These are phyloP conservation scores for Artemisia argyi DNA, from an alignment of 129 eudicot species.

Conservation along the genomic window DNA sequence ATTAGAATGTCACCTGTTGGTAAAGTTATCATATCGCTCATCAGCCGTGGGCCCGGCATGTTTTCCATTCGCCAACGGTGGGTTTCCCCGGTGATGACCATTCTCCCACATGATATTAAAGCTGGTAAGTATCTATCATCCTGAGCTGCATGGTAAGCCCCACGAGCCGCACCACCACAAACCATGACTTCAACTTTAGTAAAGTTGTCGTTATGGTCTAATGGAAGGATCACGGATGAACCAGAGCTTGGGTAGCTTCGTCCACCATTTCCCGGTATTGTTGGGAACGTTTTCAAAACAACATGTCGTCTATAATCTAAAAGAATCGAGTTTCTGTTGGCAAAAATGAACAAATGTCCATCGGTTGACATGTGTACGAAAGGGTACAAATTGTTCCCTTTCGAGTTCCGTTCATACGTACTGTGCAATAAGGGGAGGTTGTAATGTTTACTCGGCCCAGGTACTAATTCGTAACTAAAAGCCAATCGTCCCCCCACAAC, in stretches of 20 bases:
- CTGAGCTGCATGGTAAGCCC: conserved; percentile 38
- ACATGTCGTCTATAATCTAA: conserved; percentile 38
- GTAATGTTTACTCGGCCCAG: conserved; percentile 25
- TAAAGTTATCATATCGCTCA: conserved; percentile 65
- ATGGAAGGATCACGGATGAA: conserved; percentile 65
- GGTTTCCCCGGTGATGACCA: conserved; percentile 54
- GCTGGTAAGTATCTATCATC: conserved; percentile 39
- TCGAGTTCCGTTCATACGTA: conserved; percentile 43
- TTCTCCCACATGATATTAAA: conserved; percentile 57
- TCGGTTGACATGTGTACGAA: conserved; percentile 55
- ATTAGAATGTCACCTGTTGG: conserved; percentile 63
- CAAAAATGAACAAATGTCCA: conserved; percentile 67
- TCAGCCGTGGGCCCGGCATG: conserved; percentile 65
- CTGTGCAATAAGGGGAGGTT: conserved; percentile 52
- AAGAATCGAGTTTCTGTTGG: conserved; percentile 70
- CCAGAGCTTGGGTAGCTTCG: conserved; percentile 72
- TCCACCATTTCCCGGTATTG: conserved; percentile 52
- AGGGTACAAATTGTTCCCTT: conserved; percentile 69
- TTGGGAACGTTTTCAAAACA: conserved; percentile 49
- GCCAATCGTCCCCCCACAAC: conserved; percentile 59
- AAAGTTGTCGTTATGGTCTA: conserved; percentile 42
- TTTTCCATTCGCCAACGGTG: conserved; percentile 66
- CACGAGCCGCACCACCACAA: conserved; percentile 68
- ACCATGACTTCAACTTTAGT: conserved; percentile 62
- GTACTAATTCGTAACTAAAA: conserved; percentile 58